Percentiles rank a stretch among this genome's conserved stretches.
Evolutionary conservation across 805 yeast species (phyloP).

Genomic region (Sungouiozyma intestinalis): DNA sequence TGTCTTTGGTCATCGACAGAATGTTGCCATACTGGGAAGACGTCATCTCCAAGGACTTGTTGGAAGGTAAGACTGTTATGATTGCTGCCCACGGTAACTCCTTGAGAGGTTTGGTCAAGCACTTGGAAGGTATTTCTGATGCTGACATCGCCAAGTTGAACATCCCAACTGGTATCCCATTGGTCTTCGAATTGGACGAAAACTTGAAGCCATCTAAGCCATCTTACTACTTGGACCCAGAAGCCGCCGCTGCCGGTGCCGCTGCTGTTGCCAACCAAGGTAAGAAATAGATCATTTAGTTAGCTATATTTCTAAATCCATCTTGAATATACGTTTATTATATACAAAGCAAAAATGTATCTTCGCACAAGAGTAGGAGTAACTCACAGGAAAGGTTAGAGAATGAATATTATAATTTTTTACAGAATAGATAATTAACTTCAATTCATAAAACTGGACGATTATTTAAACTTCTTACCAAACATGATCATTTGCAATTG

Average conservation of each 20-base stretch:
- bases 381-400: not conserved
- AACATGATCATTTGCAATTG: conserved; percentile 89
- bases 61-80: conserved; percentile 81
- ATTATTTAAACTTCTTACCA: conserved; percentile 86
- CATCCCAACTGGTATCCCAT: conserved; percentile 98
- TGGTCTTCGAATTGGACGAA: conserved; percentile 89
- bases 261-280: conserved; percentile 99
- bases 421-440: not conserved
- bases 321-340: not conserved
- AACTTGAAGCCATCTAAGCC: conserved; percentile 82
- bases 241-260: conserved; percentile 99
- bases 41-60: conserved; percentile 73
- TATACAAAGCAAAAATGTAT: no score
- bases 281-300: conserved; percentile 31
- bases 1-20: conserved; percentile 91
- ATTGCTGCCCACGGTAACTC: conserved; percentile 98
- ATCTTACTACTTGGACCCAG: conserved; percentile 96
- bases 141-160: conserved; percentile 87
- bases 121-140: conserved; percentile 87
- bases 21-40: conserved; percentile 95
- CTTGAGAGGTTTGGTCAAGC: conserved; percentile 90
- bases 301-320: not conserved
- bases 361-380: no score
- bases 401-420: not conserved
- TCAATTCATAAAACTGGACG: not conserved